Base-by-base conservation (phyloP, 2,329 filamentous ascomycete species). In the Xylariomycetidae sp. region DNA sequence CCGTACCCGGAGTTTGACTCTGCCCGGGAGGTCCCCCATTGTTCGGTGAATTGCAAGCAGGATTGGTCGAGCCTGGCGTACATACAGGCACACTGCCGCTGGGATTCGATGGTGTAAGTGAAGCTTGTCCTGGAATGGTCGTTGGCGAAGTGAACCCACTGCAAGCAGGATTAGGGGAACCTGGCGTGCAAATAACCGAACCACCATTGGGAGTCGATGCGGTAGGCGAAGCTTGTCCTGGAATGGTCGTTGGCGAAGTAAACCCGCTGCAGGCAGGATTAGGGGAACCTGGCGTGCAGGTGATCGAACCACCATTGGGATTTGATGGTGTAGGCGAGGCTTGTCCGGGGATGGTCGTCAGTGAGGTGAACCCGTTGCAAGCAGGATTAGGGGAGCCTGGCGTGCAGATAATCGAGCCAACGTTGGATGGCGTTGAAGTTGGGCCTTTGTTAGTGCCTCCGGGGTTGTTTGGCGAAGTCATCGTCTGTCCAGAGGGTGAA, bases 201-300 rank as follows among this genome's bases (percentile, higher is more conserved):
- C 18, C 10, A 27, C 24, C n/a, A 19, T 23, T 39, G 4, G 31
- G 27, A 18, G 28, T 27, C 9, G 34, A 30, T 19, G 26, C 22
- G 6, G 41, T 37, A 17, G 39, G 30, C 13, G 32, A 29, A 13
- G 20, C 34, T 28, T 37, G 39, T 13, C 32, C 34, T 12, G 24
- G 24, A 12, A 12, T 25, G 12, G 24, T 25, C 17, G 23, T 32
- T 6, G 37, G 40, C 17, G 43, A 36, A 10, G 32, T 44, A n/a
- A n/a, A n/a, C n/a, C n/a, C n/a, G n/a, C n/a, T n/a, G n/a, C 43
- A 49, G 10, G 39, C n/a, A 29, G 42, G 30, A 19, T 44, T 32
- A 15, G 38, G 42, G 15, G 37, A 39, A 10, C 43, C 40, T 4
- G 29, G 32, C 12, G 36, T 20, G 29, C 43, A 46, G 12, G 25